These are phyloP conservation scores for Trametes hirsuta DNA, from an alignment of 1,284 basidiomycete species.

Conservation along the genomic window DNA sequence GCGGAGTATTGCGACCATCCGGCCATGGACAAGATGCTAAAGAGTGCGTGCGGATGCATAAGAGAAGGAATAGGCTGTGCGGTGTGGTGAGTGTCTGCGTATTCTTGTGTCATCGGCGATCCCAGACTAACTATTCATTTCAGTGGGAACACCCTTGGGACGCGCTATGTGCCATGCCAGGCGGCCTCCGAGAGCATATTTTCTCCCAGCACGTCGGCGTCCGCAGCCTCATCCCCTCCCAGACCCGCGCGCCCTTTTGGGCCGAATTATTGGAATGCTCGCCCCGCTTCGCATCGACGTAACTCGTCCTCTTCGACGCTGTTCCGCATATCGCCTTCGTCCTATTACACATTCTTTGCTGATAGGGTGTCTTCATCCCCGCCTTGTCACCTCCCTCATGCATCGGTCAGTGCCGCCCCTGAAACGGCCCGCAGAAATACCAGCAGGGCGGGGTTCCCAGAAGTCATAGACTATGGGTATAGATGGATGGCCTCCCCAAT, in stretches of 20 bases:
- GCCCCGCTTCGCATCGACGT: slow-evolving; percentile 21
- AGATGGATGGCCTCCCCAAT: slow-evolving; percentile 28
- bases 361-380: slow-evolving; percentile 44
- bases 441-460: slow-evolving; percentile 20
- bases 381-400: slow-evolving; percentile 28
- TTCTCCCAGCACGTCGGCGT: slow-evolving; percentile 26
- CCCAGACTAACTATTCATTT: slow-evolving; percentile 4
- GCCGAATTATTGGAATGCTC: slow-evolving; percentile 46
- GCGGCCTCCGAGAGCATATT: slow-evolving; percentile 56
- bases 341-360: slow-evolving; percentile 52
- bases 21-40: slow-evolving; percentile 50
- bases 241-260: slow-evolving; percentile 44
- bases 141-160: slow-evolving; percentile 67
- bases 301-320: slow-evolving; percentile 14
- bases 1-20: slow-evolving; percentile 55
- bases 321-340: slow-evolving; percentile 22
- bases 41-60: slow-evolving; percentile 62
- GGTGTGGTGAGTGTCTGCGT: slow-evolving; percentile 49
- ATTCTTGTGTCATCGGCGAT: slow-evolving; percentile 5
- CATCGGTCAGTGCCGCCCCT: slow-evolving; percentile 1
- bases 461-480: slow-evolving; percentile 26
- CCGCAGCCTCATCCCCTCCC: slow-evolving; percentile 29
- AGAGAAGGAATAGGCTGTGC: slow-evolving; percentile 67
- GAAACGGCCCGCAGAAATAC: slow-evolving; percentile 3
- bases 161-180: slow-evolving; percentile 60